Evolutionary conservation across 2,329 filamentous ascomycete genomes (phyloP), one percentile per base, ranked within the genome.

Genomic region (Neocucurbitaria cava): DNA sequence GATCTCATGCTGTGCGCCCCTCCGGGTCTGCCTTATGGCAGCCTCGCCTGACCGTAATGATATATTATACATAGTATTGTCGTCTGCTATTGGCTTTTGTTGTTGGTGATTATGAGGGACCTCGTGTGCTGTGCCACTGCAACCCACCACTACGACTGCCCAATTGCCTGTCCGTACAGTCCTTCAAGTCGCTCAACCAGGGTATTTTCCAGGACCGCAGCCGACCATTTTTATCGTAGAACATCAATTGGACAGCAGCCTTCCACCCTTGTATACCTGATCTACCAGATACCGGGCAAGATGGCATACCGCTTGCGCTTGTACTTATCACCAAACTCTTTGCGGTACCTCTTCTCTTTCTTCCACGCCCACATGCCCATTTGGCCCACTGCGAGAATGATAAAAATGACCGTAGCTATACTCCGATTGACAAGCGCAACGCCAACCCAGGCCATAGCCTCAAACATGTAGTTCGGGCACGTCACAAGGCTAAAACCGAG

Each of bases 381-480:
- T 78, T 93, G 91, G 21, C 79, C 83, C 15, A 83, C 84, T 30
- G 92, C 92, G 46, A 92, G 82, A 21, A 82, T 74, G 56, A 90
- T 87, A 77, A 98, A 98, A 18, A 96, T 65, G 15, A 87, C 80
- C 0, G 95, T 90, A 46, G 87, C 85, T 81, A 89, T 89, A 78
- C 89, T 93, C 69, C 91, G 88, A 66, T 87, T 92, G 49, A 94
- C 85, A 39, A 96, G 73, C 64, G 90, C 88, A 50, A 98, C 83
- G 23, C 92, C 93, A 26, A 90, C 66, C 95, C 95, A 99, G 0
- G 93, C 87, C 33, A 96, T 76, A 6, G 90, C 83, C 74, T 99
- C 95, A 66, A 96, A 98, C 81, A 96, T 86, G 81, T 99, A 99
- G 81, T 99, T 99, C 38, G 95, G 95, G 80, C 93, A 96, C 11